A percentile compares a stretch with the other conserved stretches of the same genome.
These are phyloP conservation scores for Cruciata laevipes DNA, from an alignment of 257 asterid species.

Conservation along the genomic window DNA sequence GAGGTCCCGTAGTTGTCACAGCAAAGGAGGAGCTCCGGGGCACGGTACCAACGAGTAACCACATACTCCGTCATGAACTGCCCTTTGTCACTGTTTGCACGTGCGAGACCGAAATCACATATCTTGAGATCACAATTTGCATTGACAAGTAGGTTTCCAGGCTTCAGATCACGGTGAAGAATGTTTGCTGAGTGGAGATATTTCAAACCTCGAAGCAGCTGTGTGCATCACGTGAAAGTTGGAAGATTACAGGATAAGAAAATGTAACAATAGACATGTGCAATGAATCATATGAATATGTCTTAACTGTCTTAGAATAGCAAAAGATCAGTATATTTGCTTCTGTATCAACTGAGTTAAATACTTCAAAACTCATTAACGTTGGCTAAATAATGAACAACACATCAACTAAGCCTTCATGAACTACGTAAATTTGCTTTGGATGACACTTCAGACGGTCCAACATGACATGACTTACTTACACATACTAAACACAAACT, in stretches of 20 bases:
- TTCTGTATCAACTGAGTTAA: not conserved
- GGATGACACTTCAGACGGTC: too few species aligned
- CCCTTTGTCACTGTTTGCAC: constrained; percentile 23
- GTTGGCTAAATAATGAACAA: not conserved
- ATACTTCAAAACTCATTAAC: not conserved
- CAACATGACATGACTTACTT: not conserved
- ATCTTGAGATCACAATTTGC: constrained; percentile 27
- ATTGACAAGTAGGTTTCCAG: constrained; percentile 24
- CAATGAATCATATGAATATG: not conserved
- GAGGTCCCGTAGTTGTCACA: constrained; percentile 27
- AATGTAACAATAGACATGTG: not conserved
- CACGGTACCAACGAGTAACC: constrained; percentile 27
- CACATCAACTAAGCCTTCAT: not conserved
- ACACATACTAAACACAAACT: not conserved
- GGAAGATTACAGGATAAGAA: not conserved
- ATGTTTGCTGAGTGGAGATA: constrained; percentile 25
- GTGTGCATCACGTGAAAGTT: not conserved
- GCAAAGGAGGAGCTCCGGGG: constrained; percentile 25
- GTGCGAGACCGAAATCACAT: constrained; percentile 25
- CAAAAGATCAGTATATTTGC: not conserved
- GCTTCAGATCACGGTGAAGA: constrained; percentile 27
- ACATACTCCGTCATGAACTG: constrained; percentile 29
- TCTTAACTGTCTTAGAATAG: not conserved
- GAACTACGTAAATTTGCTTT: too few species aligned
- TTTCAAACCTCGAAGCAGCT: constrained; percentile 27